These are phyloP conservation scores for Gloeophyllum trabeum DNA, from an alignment of 768 basidiomycete species.

Conservation along the genomic window DNA sequence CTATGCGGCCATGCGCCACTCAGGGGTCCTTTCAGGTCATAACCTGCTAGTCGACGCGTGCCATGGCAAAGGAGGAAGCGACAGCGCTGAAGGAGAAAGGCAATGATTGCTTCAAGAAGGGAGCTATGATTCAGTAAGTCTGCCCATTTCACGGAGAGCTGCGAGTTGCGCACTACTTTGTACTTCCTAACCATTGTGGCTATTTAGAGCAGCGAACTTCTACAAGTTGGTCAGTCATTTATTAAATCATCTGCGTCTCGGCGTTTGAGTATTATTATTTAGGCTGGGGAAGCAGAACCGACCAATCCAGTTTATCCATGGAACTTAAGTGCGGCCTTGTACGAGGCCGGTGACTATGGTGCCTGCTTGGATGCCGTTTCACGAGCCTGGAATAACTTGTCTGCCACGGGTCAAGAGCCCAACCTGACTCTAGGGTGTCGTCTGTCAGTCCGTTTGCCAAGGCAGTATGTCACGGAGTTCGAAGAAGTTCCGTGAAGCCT, in stretches of 20 bases:
- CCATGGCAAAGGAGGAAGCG: no score
- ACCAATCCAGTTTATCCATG: constrained; percentile 14
- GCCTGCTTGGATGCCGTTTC: constrained; percentile 12
- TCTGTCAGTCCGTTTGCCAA: constrained; percentile 14
- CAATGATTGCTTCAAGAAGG: neutral
- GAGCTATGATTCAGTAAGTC: neutral
- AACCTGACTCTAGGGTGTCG: constrained; percentile 7
- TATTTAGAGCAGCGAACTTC: neutral
- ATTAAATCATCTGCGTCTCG: neutral
- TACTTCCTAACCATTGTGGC: neutral
- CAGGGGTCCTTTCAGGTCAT: no score
- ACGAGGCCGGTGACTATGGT: constrained; percentile 16
- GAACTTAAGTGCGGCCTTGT: constrained; percentile 19
- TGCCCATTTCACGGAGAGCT: neutral
- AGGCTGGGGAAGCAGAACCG: constrained; percentile 15
- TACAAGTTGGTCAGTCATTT: neutral
- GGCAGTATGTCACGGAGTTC: constrained; percentile 13
- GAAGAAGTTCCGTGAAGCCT: constrained; percentile 8
- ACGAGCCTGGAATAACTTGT: constrained; percentile 7
- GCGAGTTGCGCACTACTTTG: neutral
- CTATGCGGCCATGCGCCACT: no score
- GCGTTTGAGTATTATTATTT: neutral
- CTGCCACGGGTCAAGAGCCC: constrained; percentile 2
- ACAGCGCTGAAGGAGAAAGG: neutral
- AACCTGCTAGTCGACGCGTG: no score